Evolutionary conservation across 1,284 basidiomycete species (phyloP).

Genomic region (Ceratobasidium sp.): DNA sequence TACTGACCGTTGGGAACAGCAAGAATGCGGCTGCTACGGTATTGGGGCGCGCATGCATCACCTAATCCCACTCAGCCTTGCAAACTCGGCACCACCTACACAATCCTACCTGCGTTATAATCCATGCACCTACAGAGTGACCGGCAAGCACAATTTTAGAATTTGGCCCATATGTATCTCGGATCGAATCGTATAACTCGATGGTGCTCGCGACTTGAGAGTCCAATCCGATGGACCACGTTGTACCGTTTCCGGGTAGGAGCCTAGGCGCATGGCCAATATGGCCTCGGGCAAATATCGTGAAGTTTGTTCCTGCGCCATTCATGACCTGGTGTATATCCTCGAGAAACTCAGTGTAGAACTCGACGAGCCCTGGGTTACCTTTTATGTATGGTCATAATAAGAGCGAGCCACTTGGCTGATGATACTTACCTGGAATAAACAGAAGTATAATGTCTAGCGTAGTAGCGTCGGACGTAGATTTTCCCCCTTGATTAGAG

Average conservation of each 20-base stretch:
- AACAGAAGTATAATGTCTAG: constrained; percentile 65
- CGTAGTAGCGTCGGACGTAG: neutral
- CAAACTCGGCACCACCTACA: no score
- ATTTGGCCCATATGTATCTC: constrained; percentile 56
- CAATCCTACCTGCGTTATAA: constrained; percentile 65
- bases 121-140: constrained; percentile 74
- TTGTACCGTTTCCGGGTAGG: constrained; percentile 48
- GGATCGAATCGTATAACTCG: constrained; percentile 65
- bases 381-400: constrained; percentile 58
- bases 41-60: constrained; percentile 64
- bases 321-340: constrained; percentile 59
- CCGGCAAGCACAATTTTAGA: constrained; percentile 65
- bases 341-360: constrained; percentile 70
- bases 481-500: neutral
- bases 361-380: constrained; percentile 71
- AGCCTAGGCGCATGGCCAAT: constrained; percentile 65
- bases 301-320: constrained; percentile 54
- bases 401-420: neutral
- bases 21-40: constrained; percentile 62
- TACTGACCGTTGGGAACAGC: constrained; percentile 70
- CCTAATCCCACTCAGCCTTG: constrained; percentile 55
- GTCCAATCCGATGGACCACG: constrained; percentile 54
- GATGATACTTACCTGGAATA: constrained; percentile 64
- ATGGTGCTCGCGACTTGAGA: constrained; percentile 66
- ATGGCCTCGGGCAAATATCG: constrained; percentile 68